Base-by-base conservation (phyloP, 805 yeast species). In the Candida berthetii region DNA sequence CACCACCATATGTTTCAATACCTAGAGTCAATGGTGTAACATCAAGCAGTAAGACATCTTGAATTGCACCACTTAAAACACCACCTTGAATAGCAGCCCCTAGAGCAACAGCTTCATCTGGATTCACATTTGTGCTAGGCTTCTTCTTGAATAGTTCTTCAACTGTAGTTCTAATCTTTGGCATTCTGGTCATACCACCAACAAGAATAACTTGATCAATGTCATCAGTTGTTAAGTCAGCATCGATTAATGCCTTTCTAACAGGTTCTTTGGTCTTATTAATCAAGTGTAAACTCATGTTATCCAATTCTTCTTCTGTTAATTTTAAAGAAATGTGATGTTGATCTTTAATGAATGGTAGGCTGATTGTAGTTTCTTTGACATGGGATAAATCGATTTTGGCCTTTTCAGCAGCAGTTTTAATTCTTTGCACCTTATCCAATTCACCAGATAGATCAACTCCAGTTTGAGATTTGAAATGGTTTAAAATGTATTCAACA, bases 1-100 rank as follows among this genome's bases (percentile, higher is more conserved):
- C 79, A 41, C 93, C 93, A 35, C 95, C 93, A 53, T 82, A 85
- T 1, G 91, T 84, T 60, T 85, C 95, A 52, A 85, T 85, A 43
- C 95, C 95, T 39, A 85, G 61, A 15, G 93, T 82, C 59, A 85
- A 69, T 41, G 95, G 95, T 22, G 93, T 83, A 18, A 85, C 93
- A 63, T 85, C 95, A 50, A 85, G 69, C 42, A 85, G 64, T 40
- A 85, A 72, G 35, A 85, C 91, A 57, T 85, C 84, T 62, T 78
- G 81, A 41, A 85, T 82, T 52, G 85, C 88, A 49, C 95, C 95
- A 17, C 90, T 82, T 42, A 85, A 66, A 32, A 85, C 82, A 52
- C 90, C 95, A 54, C 91, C 95, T 66, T 85, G 95, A 53, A 85
- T 83, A 37, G 95, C 93, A 27, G 95, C 95, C 56, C 95, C 95